Evolutionary conservation across 1,139 yeast species (phyloP).

Genomic region (Magnusiomyces suaveolens): DNA sequence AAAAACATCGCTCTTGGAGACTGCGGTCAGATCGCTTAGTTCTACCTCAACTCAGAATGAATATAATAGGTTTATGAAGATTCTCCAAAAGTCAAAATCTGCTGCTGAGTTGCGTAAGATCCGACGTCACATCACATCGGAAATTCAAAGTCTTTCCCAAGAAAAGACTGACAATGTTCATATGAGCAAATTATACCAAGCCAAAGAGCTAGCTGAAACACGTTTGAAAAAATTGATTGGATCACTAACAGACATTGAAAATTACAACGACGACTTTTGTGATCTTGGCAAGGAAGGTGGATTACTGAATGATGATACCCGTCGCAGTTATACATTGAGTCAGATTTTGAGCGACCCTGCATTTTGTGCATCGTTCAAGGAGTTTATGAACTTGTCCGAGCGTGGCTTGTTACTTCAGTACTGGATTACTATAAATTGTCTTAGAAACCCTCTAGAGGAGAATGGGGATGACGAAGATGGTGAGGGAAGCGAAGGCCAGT

Average conservation of each 20-base stretch:
- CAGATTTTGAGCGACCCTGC: constrained; percentile 41
- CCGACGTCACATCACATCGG: constrained; percentile 38
- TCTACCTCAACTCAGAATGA: constrained; percentile 30
- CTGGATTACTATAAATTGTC: constrained; percentile 58
- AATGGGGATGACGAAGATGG: constrained; percentile 19
- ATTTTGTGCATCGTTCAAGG: constrained; percentile 44
- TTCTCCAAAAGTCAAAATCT: constrained; percentile 31
- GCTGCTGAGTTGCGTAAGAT: constrained; percentile 37
- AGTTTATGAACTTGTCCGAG: constrained; percentile 45
- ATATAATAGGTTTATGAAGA: constrained; percentile 39
- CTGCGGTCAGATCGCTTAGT: constrained; percentile 16
- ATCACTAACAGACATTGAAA: constrained; percentile 1
- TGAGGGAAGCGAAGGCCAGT: constrained; percentile 5
- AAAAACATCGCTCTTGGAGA: constrained; percentile 10
- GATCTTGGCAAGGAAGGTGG: constrained; percentile 2
- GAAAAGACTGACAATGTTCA: constrained; percentile 20
- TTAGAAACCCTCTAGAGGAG: constrained; percentile 65
- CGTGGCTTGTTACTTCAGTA: constrained; percentile 43
- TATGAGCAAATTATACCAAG: constrained; percentile 25
- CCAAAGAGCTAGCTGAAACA: constrained; percentile 23
- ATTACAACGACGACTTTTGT: background rate
- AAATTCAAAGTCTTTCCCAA: constrained; percentile 26
- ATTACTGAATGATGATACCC: constrained; percentile 18
- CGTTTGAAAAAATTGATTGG: constrained; percentile 26
- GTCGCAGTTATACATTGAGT: constrained; percentile 32